These are phyloP conservation scores for Fusarium mundagurra DNA, from an alignment of 2,329 filamentous ascomycete species.

Conservation along the genomic window DNA sequence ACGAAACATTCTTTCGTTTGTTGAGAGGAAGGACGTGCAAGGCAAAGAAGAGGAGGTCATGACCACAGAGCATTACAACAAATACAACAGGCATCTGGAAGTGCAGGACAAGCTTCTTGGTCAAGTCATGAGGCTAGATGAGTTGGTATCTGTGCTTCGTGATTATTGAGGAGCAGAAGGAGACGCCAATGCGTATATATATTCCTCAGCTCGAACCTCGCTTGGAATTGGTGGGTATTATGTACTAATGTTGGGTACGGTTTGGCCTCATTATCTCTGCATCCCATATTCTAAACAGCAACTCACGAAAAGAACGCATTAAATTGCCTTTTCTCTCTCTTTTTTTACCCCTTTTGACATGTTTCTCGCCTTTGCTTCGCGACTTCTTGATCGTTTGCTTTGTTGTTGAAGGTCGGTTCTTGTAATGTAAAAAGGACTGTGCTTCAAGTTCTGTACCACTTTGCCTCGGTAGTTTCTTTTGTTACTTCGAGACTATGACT, in stretches of 20 bases:
- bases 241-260: neutral
- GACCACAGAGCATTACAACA: slow-evolving; percentile 75
- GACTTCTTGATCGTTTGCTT: neutral
- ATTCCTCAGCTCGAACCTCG: neutral
- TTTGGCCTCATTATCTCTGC: slow-evolving; percentile 12
- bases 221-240: neutral
- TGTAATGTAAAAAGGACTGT: too few species aligned
- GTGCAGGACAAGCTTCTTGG: slow-evolving; percentile 79
- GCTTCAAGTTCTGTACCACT: neutral
- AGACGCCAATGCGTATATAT: neutral
- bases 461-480: neutral
- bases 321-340: neutral
- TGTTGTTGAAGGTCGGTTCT: neutral
- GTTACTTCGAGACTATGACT: neutral
- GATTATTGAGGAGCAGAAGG: slow-evolving; percentile 68
- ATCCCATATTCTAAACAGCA: slow-evolving; percentile 3
- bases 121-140: slow-evolving; percentile 84
- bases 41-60: slow-evolving; percentile 86
- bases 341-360: neutral
- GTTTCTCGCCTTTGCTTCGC: neutral
- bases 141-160: slow-evolving; percentile 82
- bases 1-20: slow-evolving; percentile 79
- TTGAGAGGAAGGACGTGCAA: slow-evolving; percentile 85
- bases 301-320: neutral
- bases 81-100: slow-evolving; percentile 67